These are phyloP conservation scores for Backusella tarrabulga DNA, from an alignment of 192 early-diverging fungal genomes.

Conservation along the genomic window DNA sequence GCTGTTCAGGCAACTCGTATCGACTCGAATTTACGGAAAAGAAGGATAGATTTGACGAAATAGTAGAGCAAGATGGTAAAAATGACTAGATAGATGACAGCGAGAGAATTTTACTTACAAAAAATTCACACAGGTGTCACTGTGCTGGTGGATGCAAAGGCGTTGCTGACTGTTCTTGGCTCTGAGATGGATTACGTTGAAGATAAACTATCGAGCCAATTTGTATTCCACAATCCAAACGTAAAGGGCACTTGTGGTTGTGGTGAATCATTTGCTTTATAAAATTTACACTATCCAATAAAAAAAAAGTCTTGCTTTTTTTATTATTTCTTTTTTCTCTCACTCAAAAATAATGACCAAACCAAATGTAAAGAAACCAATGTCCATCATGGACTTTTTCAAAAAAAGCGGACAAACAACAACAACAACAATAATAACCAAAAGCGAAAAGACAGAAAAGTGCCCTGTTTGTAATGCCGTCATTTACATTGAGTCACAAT, in stretches of 20 bases:
- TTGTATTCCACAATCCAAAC: conserved; percentile 98
- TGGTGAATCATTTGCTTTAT: conserved; percentile 88
- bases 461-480: neutral
- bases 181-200: conserved; percentile 98
- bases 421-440: neutral
- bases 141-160: conserved; percentile 95
- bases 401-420: neutral
- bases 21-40: conserved; percentile 75
- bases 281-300: conserved; percentile 9
- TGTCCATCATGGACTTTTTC: conserved; percentile 4
- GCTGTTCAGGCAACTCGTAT: conserved; percentile 93
- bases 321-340: neutral
- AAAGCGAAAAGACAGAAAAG: neutral
- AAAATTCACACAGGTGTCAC: conserved; percentile 64
- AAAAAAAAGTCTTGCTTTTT: neutral
- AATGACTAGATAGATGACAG: neutral
- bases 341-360: neutral
- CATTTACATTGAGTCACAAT: neutral
- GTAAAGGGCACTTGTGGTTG: conserved; percentile 95
- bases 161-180: conserved; percentile 90
- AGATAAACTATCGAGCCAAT: conserved; percentile 84
- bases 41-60: conserved; percentile 87
- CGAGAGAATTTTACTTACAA: no score
- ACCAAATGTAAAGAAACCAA: neutral
- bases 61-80: conserved; percentile 91